Evolutionary conservation across 2,329 filamentous ascomycete genomes (phyloP), one percentile per base, ranked within the genome.

Genomic region (Aspergillus sp.): DNA sequence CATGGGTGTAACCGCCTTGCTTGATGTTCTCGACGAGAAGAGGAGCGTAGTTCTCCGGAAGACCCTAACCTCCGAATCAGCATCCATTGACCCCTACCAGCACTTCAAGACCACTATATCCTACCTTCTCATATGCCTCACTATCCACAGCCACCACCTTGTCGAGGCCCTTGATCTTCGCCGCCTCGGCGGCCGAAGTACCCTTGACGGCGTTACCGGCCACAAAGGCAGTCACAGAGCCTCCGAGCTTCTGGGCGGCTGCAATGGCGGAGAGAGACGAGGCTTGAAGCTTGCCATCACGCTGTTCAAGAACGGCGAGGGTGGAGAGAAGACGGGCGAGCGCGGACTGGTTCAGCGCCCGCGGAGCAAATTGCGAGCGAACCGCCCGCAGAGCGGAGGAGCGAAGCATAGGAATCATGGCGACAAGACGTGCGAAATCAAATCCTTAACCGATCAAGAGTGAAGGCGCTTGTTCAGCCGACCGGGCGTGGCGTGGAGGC

Each of bases 21-120:
- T 96, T 96, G 75, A 97, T 93, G 74, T 97, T 99, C 73, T 97
- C 93, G 47, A 91, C 88, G 38, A 99, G 80, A 44, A 99, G 80
- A 51, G 91, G 89, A n/a, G 93, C 94, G 69, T 84, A 97, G 79
- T 90, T 97, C 77, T 99, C 94, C 48, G 94, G 86, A 2, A 99
- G 83, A 46, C 91, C 91, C 89, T 91, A 60, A 40, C 14, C n/a
- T n/a, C 11, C 23, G 41, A 13, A 32, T 46, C 29, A 55, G 57
- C 61, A 45, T 34, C 16, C 19, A 5, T 10, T 19, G 21, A 19
- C 13, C 40, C 31, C n/a, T 13, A 3, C 17, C 13, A 10, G 3
- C 3, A 11, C 38, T 41, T 32, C 3, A 34, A 43, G 21, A 7
- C 14, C 32, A 21, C 19, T 7, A 23, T 21, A 29, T 38, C 46